Percentiles rank a stretch among this genome's conserved stretches.
Evolutionary conservation across 192 early-diverging fungal species (phyloP).

Genomic region (Ambispora gerdemannii): DNA sequence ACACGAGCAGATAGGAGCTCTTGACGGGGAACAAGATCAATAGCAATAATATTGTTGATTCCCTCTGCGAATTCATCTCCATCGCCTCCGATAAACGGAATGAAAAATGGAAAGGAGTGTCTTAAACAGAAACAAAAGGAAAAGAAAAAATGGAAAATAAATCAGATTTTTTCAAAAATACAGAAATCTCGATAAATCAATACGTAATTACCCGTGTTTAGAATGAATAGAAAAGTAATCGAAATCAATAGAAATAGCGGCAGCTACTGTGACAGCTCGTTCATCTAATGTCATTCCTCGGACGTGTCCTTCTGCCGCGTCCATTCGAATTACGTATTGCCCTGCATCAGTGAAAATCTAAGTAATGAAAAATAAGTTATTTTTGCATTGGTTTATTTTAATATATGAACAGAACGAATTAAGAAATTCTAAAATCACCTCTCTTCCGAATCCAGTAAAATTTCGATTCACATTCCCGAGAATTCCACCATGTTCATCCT

Average conservation of each 20-base stretch:
- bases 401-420: too few relatives aligned
- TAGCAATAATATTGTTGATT: too few relatives aligned
- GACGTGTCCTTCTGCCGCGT: conserved; percentile 48
- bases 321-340: conserved; percentile 75
- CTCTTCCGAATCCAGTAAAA: conserved; percentile 79
- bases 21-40: too few relatives aligned
- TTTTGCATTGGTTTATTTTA: too few relatives aligned
- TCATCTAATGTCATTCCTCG: conserved; percentile 68
- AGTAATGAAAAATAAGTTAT: background rate
- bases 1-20: too few relatives aligned
- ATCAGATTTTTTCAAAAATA: too few relatives aligned
- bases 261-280: conserved; percentile 75
- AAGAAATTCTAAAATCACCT: conserved; percentile 38
- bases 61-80: too few relatives aligned
- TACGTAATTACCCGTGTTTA: conserved; percentile 43
- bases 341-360: conserved; percentile 85
- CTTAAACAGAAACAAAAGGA: too few relatives aligned
- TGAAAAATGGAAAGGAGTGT: too few relatives aligned
- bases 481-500: conserved; percentile 47
- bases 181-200: too few relatives aligned
- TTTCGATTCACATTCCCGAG: conserved; percentile 69
- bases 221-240: conserved; percentile 85
- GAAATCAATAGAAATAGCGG: conserved; percentile 82
- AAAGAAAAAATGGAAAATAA: too few relatives aligned
- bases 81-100: too few relatives aligned